Evolutionary conservation across 306 rosid genomes (phyloP), one percentile per base, ranked within the genome.

Genomic region (Argentina anserina): DNA sequence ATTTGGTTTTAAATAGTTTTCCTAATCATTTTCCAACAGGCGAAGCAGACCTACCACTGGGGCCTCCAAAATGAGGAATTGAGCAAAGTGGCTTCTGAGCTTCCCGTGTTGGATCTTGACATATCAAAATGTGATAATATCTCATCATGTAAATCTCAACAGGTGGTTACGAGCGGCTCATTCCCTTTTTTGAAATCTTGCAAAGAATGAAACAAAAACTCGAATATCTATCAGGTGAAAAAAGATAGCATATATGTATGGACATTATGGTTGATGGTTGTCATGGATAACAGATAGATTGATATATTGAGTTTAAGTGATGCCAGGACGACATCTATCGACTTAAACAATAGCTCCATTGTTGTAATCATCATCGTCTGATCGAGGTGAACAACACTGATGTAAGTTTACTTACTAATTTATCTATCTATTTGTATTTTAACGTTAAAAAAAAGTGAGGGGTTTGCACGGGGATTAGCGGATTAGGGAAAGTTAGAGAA

Each of bases 201-300:
- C 66, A 61, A 17, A 61, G 66, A 33, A 33, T 18, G 80, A 33
- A 23, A 13, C 10, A n/a, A 15, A 1, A 56, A 25, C 62, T 56
- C 62, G n/a, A 26, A 26, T 56, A 84, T n/a, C n/a, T 87, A 46
- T 39, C 87, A 71, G 78, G 82, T 70, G 67, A 68, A 69, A 77
- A 82, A 7, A 77, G 10, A 45, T 60, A 80, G 21, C 80, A 76
- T n/a, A n/a, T n/a, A 3, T 82, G 80, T 52, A 82, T n/a, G n/a
- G n/a, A n/a, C n/a, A n/a, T 84, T 52, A 82, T 86, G 60, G 75
- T 53, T 59, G 65, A 36, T 69, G 84, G 21, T 50, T 21, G 60
- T n/a, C 60, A 53, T 53, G 55, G 55, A 49, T 49, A n/a, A 20
- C 46, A 42, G 46, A 20, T 49, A 33, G 36, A n/a, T n/a, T n/a